Base-by-base conservation (phyloP, 306 rosid genomes). In the Trifolium pratense region DNA sequence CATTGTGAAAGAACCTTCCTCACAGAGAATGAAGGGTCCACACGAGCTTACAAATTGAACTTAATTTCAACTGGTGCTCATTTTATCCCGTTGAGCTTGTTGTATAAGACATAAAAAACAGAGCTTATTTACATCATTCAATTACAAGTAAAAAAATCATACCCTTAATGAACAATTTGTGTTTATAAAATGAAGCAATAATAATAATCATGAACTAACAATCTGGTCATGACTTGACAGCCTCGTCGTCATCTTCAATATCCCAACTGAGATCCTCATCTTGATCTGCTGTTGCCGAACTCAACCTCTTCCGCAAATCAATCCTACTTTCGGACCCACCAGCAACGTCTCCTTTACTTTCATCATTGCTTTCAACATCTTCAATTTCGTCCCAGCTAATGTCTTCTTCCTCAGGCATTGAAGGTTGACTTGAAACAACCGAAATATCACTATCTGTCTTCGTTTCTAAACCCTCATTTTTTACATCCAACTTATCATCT, bases 201-300 rank as follows among this genome's bases (percentile, higher is more conserved):
- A 58, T 40, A 10, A 58, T 40, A 10, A 71, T 25, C 25, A 40
- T 32, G 71, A 63, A 60, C 58, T 79, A 29, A 57, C 18, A 73
- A 66, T 62, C 26, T 55, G 45, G 46, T 89, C 89, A 88, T 64
- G 89, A 88, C 73, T 86, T 89, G 11, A 63, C 43, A 62, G 73
- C 75, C 26, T 64, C 81, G 16, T 92, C 93, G 21, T 85, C 89
- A 20, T 89, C 97, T 78, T 91, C 96, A 60, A 82, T 77, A 65
- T 94, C 97, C 99, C 99, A 94, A 78, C 87, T 91, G 69, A 91
- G 87, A 82, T 91, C 96, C 78, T 89, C 97, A 53, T 89, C 97
- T 60, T 90, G 89, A 23, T 87, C 95, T 0, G 81, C 88, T 13
- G 78, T 40, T 1, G 83, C 88, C 15, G 76, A 55, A 37, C 74